These are phyloP conservation scores for Comarum palustre DNA, from an alignment of 306 rosid genomes.

Conservation along the genomic window DNA sequence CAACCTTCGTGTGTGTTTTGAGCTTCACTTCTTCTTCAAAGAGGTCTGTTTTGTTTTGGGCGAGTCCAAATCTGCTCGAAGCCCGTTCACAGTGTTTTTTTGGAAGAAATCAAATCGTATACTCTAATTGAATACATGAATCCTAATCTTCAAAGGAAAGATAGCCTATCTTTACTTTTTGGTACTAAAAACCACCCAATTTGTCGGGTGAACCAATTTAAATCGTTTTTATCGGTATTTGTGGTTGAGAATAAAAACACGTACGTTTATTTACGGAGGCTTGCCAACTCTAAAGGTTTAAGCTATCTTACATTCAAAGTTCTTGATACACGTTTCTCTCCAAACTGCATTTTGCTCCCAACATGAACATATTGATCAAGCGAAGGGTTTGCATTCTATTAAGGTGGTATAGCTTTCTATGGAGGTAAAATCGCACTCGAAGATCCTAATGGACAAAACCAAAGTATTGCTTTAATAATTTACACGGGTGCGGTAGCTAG, in stretches of 20 bases:
- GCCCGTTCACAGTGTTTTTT: not conserved
- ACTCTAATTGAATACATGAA: not conserved
- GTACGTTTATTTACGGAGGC: too few relatives aligned
- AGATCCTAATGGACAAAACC: not conserved
- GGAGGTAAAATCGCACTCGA: not conserved
- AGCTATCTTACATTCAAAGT: not conserved
- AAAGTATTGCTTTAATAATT: too few relatives aligned
- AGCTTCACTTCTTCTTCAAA: not conserved
- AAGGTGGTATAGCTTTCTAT: not conserved
- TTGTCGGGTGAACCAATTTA: too few relatives aligned
- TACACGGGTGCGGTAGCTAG: too few relatives aligned
- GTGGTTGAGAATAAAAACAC: too few relatives aligned
- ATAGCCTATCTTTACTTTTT: too few relatives aligned
- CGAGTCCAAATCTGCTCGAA: not conserved
- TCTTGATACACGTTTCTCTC: not conserved
- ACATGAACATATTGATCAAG: not conserved
- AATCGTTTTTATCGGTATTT: too few relatives aligned
- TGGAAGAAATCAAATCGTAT: not conserved
- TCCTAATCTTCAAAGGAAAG: not conserved
- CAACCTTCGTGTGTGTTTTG: too few relatives aligned
- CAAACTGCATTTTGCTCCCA: not conserved
- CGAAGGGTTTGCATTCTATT: not conserved
- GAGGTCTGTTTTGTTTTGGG: too few relatives aligned
- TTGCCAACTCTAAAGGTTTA: too few relatives aligned
- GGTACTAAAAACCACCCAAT: too few relatives aligned